Evolutionary conservation across 805 yeast species (phyloP).

Genomic region (Spathaspora passalidarum): DNA sequence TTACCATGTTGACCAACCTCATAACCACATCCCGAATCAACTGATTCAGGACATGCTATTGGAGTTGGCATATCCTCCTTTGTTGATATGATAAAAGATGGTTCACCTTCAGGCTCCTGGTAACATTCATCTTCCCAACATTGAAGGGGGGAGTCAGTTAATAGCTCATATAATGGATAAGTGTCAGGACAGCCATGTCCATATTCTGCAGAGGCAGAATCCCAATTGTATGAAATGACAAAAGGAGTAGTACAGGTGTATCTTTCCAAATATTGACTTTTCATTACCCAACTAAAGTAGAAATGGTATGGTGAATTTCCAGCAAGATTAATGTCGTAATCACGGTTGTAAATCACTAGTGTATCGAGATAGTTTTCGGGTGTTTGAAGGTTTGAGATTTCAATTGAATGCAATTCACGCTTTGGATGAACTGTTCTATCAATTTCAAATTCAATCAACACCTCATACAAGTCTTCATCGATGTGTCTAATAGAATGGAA

Average conservation of each 20-base stretch:
- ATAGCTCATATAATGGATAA: not conserved
- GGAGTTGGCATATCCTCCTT: not conserved
- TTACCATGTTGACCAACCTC: not conserved
- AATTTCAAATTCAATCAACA: not conserved
- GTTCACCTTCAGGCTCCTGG: not conserved
- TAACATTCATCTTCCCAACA: not conserved
- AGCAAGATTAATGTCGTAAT: not conserved
- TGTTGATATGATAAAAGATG: not conserved
- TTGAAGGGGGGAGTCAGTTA: not conserved
- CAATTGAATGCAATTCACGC: not conserved
- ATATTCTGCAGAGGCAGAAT: not conserved
- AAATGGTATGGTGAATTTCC: not conserved
- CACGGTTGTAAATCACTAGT: not conserved
- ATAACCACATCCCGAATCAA: not conserved
- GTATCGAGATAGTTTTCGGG: not conserved
- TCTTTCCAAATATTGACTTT: not conserved
- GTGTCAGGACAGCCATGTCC: not conserved
- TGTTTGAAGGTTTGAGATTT: too few species aligned
- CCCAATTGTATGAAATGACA: not conserved
- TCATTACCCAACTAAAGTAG: not conserved
- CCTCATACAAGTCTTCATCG: not conserved
- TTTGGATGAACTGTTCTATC: not conserved
- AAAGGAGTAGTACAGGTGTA: not conserved
- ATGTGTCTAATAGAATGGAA: not conserved
- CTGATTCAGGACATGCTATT: not conserved